Conservation (phyloP, 345 rosid genomes). For the Rhizophora mangle region DNA sequence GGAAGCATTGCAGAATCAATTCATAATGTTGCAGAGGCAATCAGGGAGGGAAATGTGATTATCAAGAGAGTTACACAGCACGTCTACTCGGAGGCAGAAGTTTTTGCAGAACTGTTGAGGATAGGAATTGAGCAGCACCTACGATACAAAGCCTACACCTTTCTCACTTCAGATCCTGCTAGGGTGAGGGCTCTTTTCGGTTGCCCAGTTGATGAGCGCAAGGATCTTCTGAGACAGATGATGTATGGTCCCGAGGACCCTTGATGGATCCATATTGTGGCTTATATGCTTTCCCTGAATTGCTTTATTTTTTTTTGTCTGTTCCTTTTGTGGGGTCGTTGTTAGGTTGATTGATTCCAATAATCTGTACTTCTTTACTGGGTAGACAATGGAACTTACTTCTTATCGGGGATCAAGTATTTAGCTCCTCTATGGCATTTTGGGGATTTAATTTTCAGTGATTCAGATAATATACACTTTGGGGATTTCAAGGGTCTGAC, state of each 20-base stretch:
- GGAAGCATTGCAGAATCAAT: slow-evolving; percentile 8
- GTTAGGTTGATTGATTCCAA: neutral
- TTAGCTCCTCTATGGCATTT: neutral
- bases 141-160: slow-evolving; percentile 15
- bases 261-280: neutral
- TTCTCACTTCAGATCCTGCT: slow-evolving; percentile 13
- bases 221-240: slow-evolving; percentile 21
- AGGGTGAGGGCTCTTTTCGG: slow-evolving; percentile 24
- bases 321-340: neutral
- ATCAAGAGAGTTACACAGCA: neutral
- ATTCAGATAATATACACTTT: too few species aligned
- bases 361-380: neutral
- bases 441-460: neutral
- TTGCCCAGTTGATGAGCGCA: slow-evolving; percentile 17
- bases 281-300: neutral
- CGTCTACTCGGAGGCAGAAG: slow-evolving; percentile 6
- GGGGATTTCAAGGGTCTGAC: too few species aligned
- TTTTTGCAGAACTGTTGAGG: slow-evolving; percentile 19
- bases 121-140: slow-evolving; percentile 15
- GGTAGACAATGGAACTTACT: neutral
- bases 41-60: slow-evolving; percentile 13
- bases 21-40: slow-evolving; percentile 12
- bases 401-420: neutral
- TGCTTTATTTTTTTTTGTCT: neutral
- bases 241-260: slow-evolving; percentile 20